Evolutionary conservation across 2,329 filamentous ascomycete species (phyloP).

Genomic region (Ophiostoma sp.): DNA sequence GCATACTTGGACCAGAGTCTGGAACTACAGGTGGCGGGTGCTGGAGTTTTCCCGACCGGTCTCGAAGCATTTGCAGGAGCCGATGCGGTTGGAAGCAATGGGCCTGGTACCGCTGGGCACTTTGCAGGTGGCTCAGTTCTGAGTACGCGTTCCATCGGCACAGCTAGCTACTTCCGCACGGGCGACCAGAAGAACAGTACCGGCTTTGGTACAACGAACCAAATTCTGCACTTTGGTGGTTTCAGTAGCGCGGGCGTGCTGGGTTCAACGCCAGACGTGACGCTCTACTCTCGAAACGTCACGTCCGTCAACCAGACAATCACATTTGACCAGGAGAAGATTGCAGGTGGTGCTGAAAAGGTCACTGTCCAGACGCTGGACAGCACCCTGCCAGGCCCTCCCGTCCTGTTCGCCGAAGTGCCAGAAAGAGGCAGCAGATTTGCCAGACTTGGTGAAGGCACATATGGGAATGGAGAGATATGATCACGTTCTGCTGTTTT

Average conservation of each 20-base stretch:
- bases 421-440: background rate
- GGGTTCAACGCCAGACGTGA: conserved; percentile 31
- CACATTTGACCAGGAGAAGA: conserved; percentile 31
- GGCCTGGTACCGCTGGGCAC: conserved; percentile 13
- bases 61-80: conserved; percentile 50
- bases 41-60: conserved; percentile 51
- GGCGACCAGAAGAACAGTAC: conserved; percentile 43
- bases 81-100: conserved; percentile 15
- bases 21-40: conserved; percentile 36
- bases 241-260: conserved; percentile 31
- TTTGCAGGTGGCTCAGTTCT: conserved; percentile 37
- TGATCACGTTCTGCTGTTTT: background rate
- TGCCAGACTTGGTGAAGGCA: background rate
- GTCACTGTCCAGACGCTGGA: background rate
- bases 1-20: conserved; percentile 42
- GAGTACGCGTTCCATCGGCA: conserved; percentile 52
- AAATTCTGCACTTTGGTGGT: conserved; percentile 52
- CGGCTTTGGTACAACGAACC: conserved; percentile 52
- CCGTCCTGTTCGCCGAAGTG: background rate
- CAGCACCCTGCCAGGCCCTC: background rate
- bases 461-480: background rate
- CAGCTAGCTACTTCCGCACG: conserved; percentile 49
- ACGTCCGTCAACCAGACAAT: conserved; percentile 51
- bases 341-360: background rate
- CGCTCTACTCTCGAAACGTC: conserved; percentile 56